Percentiles rank a stretch among this genome's conserved stretches.
These are phyloP conservation scores for Sclerospora graminicola DNA, from an alignment of 352 stramenopile species.

Conservation along the genomic window DNA sequence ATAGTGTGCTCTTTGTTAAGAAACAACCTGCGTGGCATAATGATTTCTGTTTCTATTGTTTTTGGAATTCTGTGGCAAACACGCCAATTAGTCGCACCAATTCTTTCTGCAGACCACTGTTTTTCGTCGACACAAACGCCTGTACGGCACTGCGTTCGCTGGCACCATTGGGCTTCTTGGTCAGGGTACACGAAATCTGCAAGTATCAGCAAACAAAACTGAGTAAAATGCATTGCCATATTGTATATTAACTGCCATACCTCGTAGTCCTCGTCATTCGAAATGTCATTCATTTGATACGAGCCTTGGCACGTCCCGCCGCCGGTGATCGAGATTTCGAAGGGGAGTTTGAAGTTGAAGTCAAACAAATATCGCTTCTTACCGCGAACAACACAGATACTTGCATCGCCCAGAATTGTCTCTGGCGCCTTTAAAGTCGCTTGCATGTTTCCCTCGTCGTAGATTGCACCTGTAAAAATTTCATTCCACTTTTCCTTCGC, in stretches of 20 bases:
- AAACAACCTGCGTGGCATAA: constrained; percentile 9
- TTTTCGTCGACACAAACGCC: constrained; percentile 36
- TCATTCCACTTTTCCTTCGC: constrained; percentile 57
- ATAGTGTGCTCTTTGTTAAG: constrained; percentile 8
- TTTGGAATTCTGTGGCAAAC: constrained; percentile 56
- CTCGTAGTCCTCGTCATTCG: constrained; percentile 83
- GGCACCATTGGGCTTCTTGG: constrained; percentile 35
- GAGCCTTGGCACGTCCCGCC: constrained; percentile 48
- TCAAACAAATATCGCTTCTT: constrained; percentile 87
- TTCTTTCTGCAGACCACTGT: constrained; percentile 51
- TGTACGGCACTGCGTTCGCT: constrained; percentile 36
- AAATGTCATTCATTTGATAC: constrained; percentile 77
- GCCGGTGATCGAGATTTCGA: constrained; percentile 47
- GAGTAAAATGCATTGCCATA: not conserved
- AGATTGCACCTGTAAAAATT: constrained; percentile 34
- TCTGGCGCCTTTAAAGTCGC: constrained; percentile 48
- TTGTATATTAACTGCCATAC: constrained; percentile 20
- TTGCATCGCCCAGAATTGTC: constrained; percentile 76
- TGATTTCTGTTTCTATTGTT: constrained; percentile 66
- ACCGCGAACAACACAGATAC: constrained; percentile 79
- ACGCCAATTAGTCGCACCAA: constrained; percentile 44
- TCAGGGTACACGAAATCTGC: constrained; percentile 48
- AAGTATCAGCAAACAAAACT: not conserved
- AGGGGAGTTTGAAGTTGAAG: constrained; percentile 67
- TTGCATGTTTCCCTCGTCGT: constrained; percentile 28